Evolutionary conservation across 2,329 filamentous ascomycete species (phyloP), one percentile per base, ranked within the genome.

Genomic region (Clarireedia hainanense): DNA sequence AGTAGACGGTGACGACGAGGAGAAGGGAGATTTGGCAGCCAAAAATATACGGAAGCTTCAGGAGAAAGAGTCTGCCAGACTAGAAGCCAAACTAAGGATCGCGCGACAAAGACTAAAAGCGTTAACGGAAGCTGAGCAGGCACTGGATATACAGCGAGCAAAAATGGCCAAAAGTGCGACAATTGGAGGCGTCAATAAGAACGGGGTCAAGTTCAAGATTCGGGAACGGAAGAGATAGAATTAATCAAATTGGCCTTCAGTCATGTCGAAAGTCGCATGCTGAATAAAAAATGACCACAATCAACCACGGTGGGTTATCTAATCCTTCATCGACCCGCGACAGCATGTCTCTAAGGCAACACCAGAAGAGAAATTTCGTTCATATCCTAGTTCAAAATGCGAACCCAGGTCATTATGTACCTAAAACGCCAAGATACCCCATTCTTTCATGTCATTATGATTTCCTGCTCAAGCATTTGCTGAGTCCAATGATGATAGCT

Each of bases 111-210:
- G 82, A 68, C 72, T 84, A 59, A 74, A 74, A 65, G 73, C 74
- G 1, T 70, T 86, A 27, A 72, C 75, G n/a, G 72, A 76, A 23
- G 78, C 81, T 24, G 83, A 86, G 69, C 70, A 74, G 40, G 72
- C 77, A 62, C 72, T 86, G 26, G 81, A 82, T 59, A 58, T 81
- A 54, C 80, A 85, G 68, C 74, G 78, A 57, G 79, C 80, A 17
- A 80, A 78, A 67, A 85, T 85, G 81, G 80, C 80, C 37, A 86
- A 86, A 73, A 83, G 81, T 61, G 74, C 78, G 7, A 85, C 81
- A 2, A 76, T 78, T 5, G 80, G 80, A 39, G 80, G 80, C 14
- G 65, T 75, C n/a, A 84, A 79, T 27, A 82, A 81, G 67, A 73
- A 74, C 40, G 82, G 83, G 24, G 78, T 78, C 69, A 84, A 81